These are phyloP conservation scores for Paramecium biaurelia DNA, from an alignment of 73 alveolate species.

Conservation along the genomic window DNA sequence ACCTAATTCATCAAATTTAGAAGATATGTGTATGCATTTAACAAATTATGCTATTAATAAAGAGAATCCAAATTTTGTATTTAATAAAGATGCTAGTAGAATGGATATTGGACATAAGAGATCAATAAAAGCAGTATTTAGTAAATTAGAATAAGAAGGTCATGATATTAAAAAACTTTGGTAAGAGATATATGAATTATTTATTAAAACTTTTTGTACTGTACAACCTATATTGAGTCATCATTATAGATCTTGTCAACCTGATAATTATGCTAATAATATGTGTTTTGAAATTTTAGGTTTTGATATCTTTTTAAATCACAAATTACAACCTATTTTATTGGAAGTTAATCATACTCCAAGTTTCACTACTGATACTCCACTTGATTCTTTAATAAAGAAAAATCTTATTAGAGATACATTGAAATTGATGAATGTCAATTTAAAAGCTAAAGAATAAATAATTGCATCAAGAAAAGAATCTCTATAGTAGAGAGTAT, in stretches of 20 bases:
- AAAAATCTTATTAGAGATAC: constrained; percentile 57
- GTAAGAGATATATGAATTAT: constrained; percentile 59
- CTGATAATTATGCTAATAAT: constrained; percentile 69
- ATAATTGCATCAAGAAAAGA: constrained; percentile 49
- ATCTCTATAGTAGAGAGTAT: constrained; percentile 43
- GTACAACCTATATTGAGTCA: constrained; percentile 74
- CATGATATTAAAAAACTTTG: constrained; percentile 70
- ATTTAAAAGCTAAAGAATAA: constrained; percentile 30
- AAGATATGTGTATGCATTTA: constrained; percentile 80
- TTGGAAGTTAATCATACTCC: constrained; percentile 67
- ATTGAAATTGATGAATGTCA: constrained; percentile 46
- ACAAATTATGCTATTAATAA: constrained; percentile 92
- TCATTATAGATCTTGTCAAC: constrained; percentile 72
- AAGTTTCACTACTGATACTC: constrained; percentile 62
- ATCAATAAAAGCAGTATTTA: constrained; percentile 63
- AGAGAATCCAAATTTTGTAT: constrained; percentile 70
- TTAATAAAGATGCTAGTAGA: constrained; percentile 68
- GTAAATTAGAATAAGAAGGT: constrained; percentile 62
- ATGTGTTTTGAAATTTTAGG: constrained; percentile 72
- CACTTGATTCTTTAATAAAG: constrained; percentile 57
- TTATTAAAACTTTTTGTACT: constrained; percentile 68
- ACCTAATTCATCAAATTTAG: constrained; percentile 66
- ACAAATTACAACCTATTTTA: constrained; percentile 37
- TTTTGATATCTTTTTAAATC: constrained; percentile 63
- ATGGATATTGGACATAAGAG: constrained; percentile 83